Evolutionary conservation across 768 basidiomycete species (phyloP), one percentile per base, ranked within the genome.

Genomic region (Coprinopsis strossmayeri): DNA sequence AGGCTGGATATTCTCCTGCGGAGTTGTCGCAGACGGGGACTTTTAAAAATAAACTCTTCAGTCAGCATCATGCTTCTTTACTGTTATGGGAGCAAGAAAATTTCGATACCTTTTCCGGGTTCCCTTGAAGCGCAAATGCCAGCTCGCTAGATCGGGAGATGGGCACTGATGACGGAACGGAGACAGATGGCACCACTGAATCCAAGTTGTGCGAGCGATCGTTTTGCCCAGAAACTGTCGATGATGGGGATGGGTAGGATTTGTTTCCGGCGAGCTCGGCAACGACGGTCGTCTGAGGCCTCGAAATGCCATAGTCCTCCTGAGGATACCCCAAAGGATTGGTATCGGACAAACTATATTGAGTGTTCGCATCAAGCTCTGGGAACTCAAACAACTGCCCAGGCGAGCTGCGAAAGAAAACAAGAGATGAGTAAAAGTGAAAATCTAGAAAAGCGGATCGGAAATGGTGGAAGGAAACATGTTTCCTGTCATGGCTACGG

Each of bases 101-200:
- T 37, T 37, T 24, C n/a, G 27, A 43, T 45, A 64, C 64, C 63
- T 57, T 56, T 42, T 59, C 57, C 40, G 53, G 24, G 48, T 61
- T 56, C 44, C 54, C 61, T 32, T 65, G 67, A 24, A 69, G 55
- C n/a, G 68, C 68, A 55, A 60, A 66, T 9, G 59, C 58, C 39
- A 69, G 57, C 48, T 67, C 68, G 55, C 68, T 69, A 23, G 67
- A 62, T 34, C 59, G 56, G 23, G 66, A 67, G 41, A 68, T 64
- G 12, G 58, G 59, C 15, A 67, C 50, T n/a, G 34, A 45, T n/a
- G 53, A 42, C 15, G 54, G 43, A 11, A 45, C 34, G 1, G 50
- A 45, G 5, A 49, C 23, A 15, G 56, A 21, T 2, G 58, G 34
- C 17, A 53, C 46, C n/a, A 55, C 49, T 15, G 50, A 47, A 20